A percentile compares a stretch with the other conserved stretches of the same genome.
phyloP scores from a whole-genome alignment of 345 rosid species.

The Mercurialis annua region DNA sequence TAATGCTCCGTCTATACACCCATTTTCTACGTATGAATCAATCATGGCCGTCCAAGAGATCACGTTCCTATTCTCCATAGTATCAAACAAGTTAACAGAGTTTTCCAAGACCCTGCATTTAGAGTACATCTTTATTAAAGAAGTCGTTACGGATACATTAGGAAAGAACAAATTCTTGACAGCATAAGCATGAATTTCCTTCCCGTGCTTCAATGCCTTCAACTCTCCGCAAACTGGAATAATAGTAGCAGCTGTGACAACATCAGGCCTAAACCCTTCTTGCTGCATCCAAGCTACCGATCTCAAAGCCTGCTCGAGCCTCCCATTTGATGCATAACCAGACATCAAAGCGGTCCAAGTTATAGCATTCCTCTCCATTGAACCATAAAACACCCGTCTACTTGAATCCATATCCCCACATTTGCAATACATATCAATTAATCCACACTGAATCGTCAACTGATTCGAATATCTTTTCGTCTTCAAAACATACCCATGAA shows the following conservation, averaged over 20 bases:
- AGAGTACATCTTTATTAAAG: constrained; percentile 82
- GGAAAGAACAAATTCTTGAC: constrained; percentile 65
- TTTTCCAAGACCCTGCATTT: constrained; percentile 56
- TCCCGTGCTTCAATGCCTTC: constrained; percentile 65
- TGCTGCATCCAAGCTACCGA: constrained; percentile 94
- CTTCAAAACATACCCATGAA: constrained; percentile 68
- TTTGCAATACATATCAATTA: constrained; percentile 86
- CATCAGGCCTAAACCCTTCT: constrained; percentile 76
- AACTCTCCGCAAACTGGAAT: constrained; percentile 72
- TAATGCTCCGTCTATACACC: constrained; percentile 37
- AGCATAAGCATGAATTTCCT: constrained; percentile 81
- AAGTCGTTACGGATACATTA: constrained; percentile 64
- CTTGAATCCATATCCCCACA: constrained; percentile 70
- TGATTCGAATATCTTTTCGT: constrained; percentile 42
- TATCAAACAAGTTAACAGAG: constrained; percentile 51
- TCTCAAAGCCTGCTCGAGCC: constrained; percentile 79
- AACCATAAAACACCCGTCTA: constrained; percentile 62
- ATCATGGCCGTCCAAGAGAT: constrained; percentile 40
- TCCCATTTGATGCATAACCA: constrained; percentile 69
- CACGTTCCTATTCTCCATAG: constrained; percentile 25
- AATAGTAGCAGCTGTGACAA: constrained; percentile 68
- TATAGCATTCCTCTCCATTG: constrained; percentile 58
- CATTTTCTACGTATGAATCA: constrained; percentile 45
- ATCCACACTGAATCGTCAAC: constrained; percentile 57
- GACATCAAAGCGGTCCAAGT: constrained; percentile 92